Evolutionary conservation across 805 yeast genomes (phyloP), one percentile per base, ranked within the genome.

Genomic region (Wickerhamiella sorbophila): DNA sequence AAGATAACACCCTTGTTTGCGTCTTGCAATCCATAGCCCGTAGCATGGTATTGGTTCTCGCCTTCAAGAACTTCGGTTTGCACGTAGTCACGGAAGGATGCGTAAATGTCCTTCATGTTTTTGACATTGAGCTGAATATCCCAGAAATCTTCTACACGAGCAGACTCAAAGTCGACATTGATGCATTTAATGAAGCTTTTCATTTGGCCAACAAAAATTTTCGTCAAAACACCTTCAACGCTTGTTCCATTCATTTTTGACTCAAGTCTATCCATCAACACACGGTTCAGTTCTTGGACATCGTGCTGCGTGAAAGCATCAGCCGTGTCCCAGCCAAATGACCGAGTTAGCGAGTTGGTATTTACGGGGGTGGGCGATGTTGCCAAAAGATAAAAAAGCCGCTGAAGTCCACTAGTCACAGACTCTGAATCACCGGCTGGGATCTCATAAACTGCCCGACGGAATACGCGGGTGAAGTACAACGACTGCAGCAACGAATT

Each of bases 281-380:
- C 86, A 52, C 99, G 77, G 58, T 87, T 86, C 57, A 91, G 68
- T 60, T 91, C 99, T 59, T 91, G 99, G 14, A 91, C 96, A 58
- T 91, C 99, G 61, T 91, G 97, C 62, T 91, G 99, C 2, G 94
- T 83, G 60, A 91, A 91, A 0, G 96, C 94, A 51, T 91, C 98
- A 4, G 79, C 78, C 8, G 83, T 72, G 57, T 86, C 95, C 99
- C 99, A 91, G 6, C 99, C 98, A 67, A 91, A 91, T 0, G 96
- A 79, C 45, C 75, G 74, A 0, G 98, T 91, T 41, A 91, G 67
- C 55, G 84, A 95, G 47, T 74, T 58, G 0, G 99, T 91, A 45
- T 83, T 88, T 4, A 88, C 74, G 0, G 96, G 82, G 17, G 73
- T 74, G 9, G 69, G 64, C 0, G 94, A 79, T 3, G 78, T 76